Evolutionary conservation across 2,329 filamentous ascomycete species (phyloP).

Genomic region (Diatrype stigma): DNA sequence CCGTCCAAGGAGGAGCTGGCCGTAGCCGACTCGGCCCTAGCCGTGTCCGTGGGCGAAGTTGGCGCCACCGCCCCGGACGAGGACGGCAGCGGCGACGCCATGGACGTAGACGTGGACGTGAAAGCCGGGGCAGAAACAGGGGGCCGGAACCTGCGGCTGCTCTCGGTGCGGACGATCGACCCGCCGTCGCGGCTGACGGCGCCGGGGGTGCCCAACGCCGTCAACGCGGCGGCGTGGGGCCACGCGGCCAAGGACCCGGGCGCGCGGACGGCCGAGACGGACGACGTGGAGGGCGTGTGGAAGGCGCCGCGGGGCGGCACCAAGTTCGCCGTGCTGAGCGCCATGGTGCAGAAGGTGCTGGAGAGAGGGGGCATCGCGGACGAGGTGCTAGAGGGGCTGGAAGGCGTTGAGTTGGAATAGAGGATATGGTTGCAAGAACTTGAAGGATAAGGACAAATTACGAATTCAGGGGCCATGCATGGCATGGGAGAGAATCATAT

Average conservation of each 20-base stretch:
- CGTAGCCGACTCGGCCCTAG: conserved; percentile 84
- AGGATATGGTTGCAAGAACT: not conserved
- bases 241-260: conserved; percentile 36
- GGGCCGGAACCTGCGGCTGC: conserved; percentile 49
- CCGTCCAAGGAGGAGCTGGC: conserved; percentile 87
- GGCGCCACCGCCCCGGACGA: conserved; percentile 6
- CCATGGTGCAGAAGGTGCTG: conserved; percentile 73
- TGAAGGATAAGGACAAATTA: no score
- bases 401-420: conserved; percentile 62
- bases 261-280: conserved; percentile 45
- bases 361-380: conserved; percentile 76
- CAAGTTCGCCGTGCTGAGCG: conserved; percentile 66
- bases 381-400: conserved; percentile 78
- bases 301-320: conserved; percentile 79
- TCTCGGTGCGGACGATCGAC: conserved; percentile 70
- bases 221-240: conserved; percentile 51
- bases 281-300: conserved; percentile 72
- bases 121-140: conserved; percentile 3
- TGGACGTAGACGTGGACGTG: conserved; percentile 37
- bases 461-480: no score
- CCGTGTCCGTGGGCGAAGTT: conserved; percentile 68
- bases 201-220: conserved; percentile 62
- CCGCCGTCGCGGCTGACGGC: conserved; percentile 70
- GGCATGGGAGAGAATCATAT: no score
- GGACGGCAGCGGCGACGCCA: conserved; percentile 25